phyloP scores from a whole-genome alignment of 768 basidiomycete genomes.

The Cyathus striatus region DNA sequence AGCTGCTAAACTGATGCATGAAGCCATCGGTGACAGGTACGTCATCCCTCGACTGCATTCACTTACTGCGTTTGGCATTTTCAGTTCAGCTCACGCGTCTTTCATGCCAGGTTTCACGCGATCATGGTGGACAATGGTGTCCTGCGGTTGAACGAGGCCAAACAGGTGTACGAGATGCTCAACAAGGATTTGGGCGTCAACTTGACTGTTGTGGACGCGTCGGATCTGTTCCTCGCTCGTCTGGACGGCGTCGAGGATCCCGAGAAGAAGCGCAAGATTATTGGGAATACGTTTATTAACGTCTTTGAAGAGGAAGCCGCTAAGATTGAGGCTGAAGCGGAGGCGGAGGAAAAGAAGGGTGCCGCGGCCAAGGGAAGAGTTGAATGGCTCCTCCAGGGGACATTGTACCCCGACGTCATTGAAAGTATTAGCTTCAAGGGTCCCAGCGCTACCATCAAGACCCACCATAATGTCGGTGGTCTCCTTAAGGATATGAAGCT shows the following conservation, averaged over 20 bases:
- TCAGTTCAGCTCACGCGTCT: conserved; percentile 2
- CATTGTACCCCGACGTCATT: conserved; percentile 97
- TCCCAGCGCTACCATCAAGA: conserved; percentile 98
- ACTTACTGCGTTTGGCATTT: too few relatives aligned
- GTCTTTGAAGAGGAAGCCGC: conserved; percentile 94
- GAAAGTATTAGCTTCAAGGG: conserved; percentile 99
- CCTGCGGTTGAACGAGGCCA: conserved; percentile 83
- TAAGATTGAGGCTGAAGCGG: conserved; percentile 80
- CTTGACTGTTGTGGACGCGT: conserved; percentile 93
- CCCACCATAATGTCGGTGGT: conserved; percentile 98
- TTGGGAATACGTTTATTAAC: conserved; percentile 98
- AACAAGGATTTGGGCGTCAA: conserved; percentile 92
- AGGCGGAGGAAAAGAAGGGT: conserved; percentile 64
- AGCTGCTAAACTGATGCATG: conserved; percentile 98
- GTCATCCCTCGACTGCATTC: too few relatives aligned
- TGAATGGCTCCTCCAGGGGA: conserved; percentile 97
- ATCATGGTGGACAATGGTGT: conserved; percentile 99
- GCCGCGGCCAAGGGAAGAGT: conserved; percentile 82
- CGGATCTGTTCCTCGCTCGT: conserved; percentile 84
- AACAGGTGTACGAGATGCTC: conserved; percentile 91
- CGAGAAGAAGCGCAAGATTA: conserved; percentile 95
- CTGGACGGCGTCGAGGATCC: conserved; percentile 94
- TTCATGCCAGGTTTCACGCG: conserved; percentile 98
- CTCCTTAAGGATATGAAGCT: conserved; percentile 96
- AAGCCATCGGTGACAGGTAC: conserved; percentile 95